phyloP scores from a whole-genome alignment of 345 rosid species.

The Eucalyptus curtisii region DNA sequence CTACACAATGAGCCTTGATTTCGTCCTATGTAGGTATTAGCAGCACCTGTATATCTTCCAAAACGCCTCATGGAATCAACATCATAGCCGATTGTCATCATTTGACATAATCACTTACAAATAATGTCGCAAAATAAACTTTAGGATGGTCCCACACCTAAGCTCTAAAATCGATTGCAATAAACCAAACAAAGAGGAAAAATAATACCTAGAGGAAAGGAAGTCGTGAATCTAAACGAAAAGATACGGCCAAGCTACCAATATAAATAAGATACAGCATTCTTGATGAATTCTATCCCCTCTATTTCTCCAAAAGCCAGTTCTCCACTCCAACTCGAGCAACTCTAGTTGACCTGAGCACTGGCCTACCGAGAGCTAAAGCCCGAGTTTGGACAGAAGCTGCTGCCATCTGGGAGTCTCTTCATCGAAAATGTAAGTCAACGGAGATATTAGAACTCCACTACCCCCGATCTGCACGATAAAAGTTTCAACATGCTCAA shows the following conservation, averaged over 20 bases:
- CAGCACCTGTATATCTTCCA: background rate
- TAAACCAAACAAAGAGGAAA: background rate
- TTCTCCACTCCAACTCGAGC: background rate
- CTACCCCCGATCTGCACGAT: slow-evolving; percentile 72
- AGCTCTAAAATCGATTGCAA: background rate
- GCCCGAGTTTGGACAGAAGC: slow-evolving; percentile 53
- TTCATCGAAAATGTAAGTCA: slow-evolving; percentile 93
- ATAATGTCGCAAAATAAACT: background rate
- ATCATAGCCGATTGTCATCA: background rate
- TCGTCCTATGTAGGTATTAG: too few species aligned
- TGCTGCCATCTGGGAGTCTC: slow-evolving; percentile 90
- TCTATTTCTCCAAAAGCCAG: background rate
- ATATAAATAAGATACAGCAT: background rate
- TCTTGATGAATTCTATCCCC: background rate
- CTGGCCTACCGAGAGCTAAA: background rate
- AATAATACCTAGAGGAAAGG: background rate
- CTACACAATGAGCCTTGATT: too few species aligned
- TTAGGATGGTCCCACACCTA: background rate
- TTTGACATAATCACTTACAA: background rate
- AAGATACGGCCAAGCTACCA: background rate
- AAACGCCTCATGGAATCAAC: background rate
- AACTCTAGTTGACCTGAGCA: background rate
- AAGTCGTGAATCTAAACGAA: background rate
- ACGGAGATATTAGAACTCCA: slow-evolving; percentile 73
- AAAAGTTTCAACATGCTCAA: background rate